Evolutionary conservation across 345 rosid species (phyloP).

Genomic region (Lepidium aucheri): DNA sequence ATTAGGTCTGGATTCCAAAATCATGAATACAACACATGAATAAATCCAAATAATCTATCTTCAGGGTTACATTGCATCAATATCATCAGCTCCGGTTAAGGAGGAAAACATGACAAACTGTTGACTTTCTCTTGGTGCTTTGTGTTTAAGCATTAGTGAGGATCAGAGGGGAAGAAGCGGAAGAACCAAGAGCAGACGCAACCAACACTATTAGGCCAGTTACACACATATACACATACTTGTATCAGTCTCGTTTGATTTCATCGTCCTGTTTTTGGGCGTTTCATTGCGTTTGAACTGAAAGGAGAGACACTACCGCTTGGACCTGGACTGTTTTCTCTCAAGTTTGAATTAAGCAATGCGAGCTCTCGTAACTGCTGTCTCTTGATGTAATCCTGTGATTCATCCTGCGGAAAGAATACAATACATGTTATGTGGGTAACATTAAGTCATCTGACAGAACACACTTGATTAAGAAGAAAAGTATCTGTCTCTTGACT

Average conservation of each 20-base stretch:
- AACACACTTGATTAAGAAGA: neutral
- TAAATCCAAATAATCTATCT: constrained; percentile 8
- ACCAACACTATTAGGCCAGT: constrained; percentile 11
- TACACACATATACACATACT: constrained; percentile 16
- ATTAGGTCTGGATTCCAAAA: neutral
- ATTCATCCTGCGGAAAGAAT: constrained; percentile 62
- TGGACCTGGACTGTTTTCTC: constrained; percentile 97
- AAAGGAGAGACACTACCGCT: constrained; percentile 94
- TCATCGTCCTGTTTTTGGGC: constrained; percentile 85
- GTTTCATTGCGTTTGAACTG: constrained; percentile 93
- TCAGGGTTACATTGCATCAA: constrained; percentile 15
- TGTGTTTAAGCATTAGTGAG: constrained; percentile 15
- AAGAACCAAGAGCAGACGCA: constrained; percentile 15
- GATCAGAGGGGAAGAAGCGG: constrained; percentile 16
- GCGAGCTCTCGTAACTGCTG: constrained; percentile 95
- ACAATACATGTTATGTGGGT: neutral
- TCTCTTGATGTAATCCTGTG: constrained; percentile 89
- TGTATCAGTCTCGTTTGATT: neutral
- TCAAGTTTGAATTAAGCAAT: constrained; percentile 73
- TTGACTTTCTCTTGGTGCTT: constrained; percentile 4
- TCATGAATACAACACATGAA: constrained; percentile 13
- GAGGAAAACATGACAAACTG: constrained; percentile 1
- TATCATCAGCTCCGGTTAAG: neutral
- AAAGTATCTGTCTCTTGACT: neutral
- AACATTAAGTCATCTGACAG: neutral